These are phyloP conservation scores for Tremellales sp. DNA, from an alignment of 1,284 basidiomycete genomes.

Conservation along the genomic window DNA sequence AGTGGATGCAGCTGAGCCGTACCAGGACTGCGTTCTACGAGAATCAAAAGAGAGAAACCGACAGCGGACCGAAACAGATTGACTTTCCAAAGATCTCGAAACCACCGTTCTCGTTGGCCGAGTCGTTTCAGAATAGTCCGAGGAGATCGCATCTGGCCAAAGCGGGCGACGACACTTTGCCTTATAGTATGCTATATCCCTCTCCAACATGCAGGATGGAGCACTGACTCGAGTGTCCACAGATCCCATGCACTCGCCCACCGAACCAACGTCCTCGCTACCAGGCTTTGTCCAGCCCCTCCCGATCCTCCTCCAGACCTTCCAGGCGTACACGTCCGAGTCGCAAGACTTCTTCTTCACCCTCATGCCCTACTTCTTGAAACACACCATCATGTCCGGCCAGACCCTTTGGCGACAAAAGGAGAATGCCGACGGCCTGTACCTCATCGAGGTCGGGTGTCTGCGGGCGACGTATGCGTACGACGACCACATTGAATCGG, in stretches of 20 bases:
- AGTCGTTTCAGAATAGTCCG: conserved; percentile 68
- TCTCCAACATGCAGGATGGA: conserved; percentile 1
- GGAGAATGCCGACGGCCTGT: conserved; percentile 73
- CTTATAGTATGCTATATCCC: conserved; percentile 12
- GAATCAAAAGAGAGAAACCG: conserved; percentile 26
- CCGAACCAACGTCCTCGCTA: conserved; percentile 2
- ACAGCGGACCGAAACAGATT: conserved; percentile 20
- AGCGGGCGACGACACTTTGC: conserved; percentile 59
- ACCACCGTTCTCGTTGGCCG: conserved; percentile 51
- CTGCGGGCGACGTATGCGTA: conserved; percentile 76
- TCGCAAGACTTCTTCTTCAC: conserved; percentile 47
- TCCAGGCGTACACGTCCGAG: conserved; percentile 61
- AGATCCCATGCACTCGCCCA: conserved; percentile 1
- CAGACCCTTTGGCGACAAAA: conserved; percentile 70
- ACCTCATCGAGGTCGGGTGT: conserved; percentile 79
- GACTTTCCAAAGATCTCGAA: conserved; percentile 41
- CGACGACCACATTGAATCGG: conserved; percentile 60
- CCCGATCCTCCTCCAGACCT: conserved; percentile 62
- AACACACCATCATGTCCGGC: conserved; percentile 58
- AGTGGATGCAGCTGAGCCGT: background rate
- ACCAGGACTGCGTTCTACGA: conserved; percentile 47
- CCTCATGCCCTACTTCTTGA: conserved; percentile 68
- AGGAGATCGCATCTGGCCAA: conserved; percentile 68
- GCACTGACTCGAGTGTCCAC: background rate
- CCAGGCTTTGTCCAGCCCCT: conserved; percentile 46